phyloP scores from a whole-genome alignment of 176 grass and related monocot species.

The Sorghum bicolor region Sorghum_bicolor_NCBIv3 NC_012873.2:61277501-61278000 shows the following conservation, averaged over 20 bases:
- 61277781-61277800: neutral
- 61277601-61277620: neutral
- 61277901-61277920: slow-evolving; percentile 33
- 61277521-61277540: slow-evolving; percentile 32
- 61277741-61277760: slow-evolving; percentile 1
- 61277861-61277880: neutral
- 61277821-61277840: neutral
- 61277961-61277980: neutral
- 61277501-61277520: slow-evolving; percentile 1
- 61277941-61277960: slow-evolving; percentile 25
- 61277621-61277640: neutral
- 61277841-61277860: neutral
- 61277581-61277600: neutral
- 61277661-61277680: neutral
- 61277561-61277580: neutral
- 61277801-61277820: neutral
- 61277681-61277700: neutral
- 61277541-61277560: slow-evolving; percentile 7
- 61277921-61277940: slow-evolving; percentile 30
- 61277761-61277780: too few species aligned
- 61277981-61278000: neutral
- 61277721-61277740: neutral
- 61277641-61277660: slow-evolving; percentile 49
- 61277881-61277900: neutral
- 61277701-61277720: neutral